Conservation (phyloP, 495 filamentous ascomycete genomes). For the Neurospora sp. region DNA sequence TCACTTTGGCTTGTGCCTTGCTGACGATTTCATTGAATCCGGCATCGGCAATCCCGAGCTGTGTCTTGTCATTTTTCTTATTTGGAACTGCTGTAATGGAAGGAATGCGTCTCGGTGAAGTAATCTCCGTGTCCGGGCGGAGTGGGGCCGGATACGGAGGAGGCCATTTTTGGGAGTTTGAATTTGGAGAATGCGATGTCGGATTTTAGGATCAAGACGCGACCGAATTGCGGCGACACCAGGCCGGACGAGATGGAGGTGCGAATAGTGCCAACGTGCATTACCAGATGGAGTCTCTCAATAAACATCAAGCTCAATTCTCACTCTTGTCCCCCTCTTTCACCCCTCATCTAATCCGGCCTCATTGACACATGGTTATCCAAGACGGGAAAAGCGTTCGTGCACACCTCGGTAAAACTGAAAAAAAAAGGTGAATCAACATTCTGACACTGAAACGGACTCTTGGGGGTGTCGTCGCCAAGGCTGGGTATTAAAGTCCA, state of each 20-base stretch:
- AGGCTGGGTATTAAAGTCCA: neutral
- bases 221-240: neutral
- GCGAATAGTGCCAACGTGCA: neutral
- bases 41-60: slow-evolving; percentile 17
- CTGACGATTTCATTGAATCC: slow-evolving; percentile 15
- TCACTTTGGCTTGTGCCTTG: slow-evolving; percentile 8
- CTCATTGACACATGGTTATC: neutral
- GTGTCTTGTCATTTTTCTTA: slow-evolving; percentile 11
- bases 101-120: slow-evolving; percentile 23
- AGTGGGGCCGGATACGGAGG: slow-evolving; percentile 12
- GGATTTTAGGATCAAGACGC: neutral
- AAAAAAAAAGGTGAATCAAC: neutral
- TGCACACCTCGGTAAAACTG: neutral
- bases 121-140: slow-evolving; percentile 17
- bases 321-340: neutral
- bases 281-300: neutral
- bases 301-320: neutral
- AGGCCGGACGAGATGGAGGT: neutral
- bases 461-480: neutral
- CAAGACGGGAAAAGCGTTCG: neutral
- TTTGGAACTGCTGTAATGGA: slow-evolving; percentile 21
- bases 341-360: neutral
- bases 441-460: neutral
- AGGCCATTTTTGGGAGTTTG: neutral
- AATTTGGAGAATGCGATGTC: neutral